These are phyloP conservation scores for Luffa aegyptiaca DNA, from an alignment of 306 rosid genomes.

Conservation along the genomic window DNA sequence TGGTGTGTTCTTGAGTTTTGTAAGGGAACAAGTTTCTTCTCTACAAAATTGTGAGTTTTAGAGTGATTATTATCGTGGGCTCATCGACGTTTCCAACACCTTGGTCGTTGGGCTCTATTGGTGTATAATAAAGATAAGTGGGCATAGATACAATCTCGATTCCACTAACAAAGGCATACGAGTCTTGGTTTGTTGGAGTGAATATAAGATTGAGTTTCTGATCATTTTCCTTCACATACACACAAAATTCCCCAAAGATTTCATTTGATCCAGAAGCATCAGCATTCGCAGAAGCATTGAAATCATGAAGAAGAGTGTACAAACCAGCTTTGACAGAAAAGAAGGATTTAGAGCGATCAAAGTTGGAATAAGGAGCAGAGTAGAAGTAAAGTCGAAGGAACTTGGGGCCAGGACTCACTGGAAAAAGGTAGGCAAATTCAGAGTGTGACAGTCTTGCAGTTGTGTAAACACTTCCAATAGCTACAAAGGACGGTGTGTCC, in stretches of 20 bases:
- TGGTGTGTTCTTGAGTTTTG: too few species aligned
- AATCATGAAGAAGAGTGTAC: constrained; percentile 10
- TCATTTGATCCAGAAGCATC: not conserved
- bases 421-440: not conserved
- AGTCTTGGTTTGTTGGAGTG: not conserved
- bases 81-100: too few species aligned
- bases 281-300: constrained; percentile 9
- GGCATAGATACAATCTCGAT: constrained; percentile 25
- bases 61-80: too few species aligned
- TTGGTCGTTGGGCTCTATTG: not conserved
- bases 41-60: too few species aligned
- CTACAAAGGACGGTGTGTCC: not conserved
- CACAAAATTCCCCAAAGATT: constrained; percentile 6
- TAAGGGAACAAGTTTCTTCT: too few species aligned
- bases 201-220: constrained; percentile 8
- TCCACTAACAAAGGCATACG: constrained; percentile 22
- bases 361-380: constrained; percentile 6
- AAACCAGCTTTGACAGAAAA: constrained; percentile 9
- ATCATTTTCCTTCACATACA: not conserved
- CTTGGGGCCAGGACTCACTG: constrained; percentile 8
- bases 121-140: constrained; percentile 5
- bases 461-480: not conserved
- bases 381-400: constrained; percentile 19
- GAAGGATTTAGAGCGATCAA: constrained; percentile 1
- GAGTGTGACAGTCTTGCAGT: constrained; percentile 2